These are phyloP conservation scores for Pezicula radicicola DNA, from an alignment of 2,329 filamentous ascomycete genomes.

Conservation along the genomic window DNA sequence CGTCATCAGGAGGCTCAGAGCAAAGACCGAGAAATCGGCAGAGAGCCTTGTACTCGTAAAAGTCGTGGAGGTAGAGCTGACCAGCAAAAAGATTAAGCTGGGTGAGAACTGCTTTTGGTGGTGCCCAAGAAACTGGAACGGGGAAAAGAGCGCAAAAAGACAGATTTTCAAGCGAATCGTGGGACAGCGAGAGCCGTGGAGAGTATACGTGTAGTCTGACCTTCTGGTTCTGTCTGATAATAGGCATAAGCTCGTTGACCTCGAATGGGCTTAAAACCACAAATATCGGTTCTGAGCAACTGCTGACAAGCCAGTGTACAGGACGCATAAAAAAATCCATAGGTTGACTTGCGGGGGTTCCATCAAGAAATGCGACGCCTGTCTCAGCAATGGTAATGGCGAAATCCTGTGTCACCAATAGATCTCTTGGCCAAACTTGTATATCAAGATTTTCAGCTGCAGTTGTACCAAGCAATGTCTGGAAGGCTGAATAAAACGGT, in stretches of 20 bases:
- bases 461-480: constrained; percentile 36
- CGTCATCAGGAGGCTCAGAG: constrained; percentile 14
- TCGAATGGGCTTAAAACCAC: constrained; percentile 61
- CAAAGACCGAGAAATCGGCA: constrained; percentile 52
- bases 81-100: constrained; percentile 66
- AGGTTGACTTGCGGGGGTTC: background rate
- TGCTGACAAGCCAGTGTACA: constrained; percentile 49
- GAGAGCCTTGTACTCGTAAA: constrained; percentile 48
- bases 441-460: constrained; percentile 33
- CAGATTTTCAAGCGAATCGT: constrained; percentile 41
- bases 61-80: constrained; percentile 58
- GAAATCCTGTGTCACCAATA: constrained; percentile 51
- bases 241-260: constrained; percentile 45
- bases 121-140: constrained; percentile 11
- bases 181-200: constrained; percentile 37
- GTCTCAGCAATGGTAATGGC: constrained; percentile 8
- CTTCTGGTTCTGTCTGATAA: constrained; percentile 30
- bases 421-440: constrained; percentile 31
- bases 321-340: constrained; percentile 48
- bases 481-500: constrained; percentile 44
- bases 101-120: constrained; percentile 10
- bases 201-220: constrained; percentile 50
- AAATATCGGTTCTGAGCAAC: too few relatives aligned
- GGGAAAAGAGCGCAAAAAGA: constrained; percentile 38
- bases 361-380: too few relatives aligned